Conservation (phyloP, 2,329 filamentous ascomycete species). For the Colletotrichum sp. region DNA sequence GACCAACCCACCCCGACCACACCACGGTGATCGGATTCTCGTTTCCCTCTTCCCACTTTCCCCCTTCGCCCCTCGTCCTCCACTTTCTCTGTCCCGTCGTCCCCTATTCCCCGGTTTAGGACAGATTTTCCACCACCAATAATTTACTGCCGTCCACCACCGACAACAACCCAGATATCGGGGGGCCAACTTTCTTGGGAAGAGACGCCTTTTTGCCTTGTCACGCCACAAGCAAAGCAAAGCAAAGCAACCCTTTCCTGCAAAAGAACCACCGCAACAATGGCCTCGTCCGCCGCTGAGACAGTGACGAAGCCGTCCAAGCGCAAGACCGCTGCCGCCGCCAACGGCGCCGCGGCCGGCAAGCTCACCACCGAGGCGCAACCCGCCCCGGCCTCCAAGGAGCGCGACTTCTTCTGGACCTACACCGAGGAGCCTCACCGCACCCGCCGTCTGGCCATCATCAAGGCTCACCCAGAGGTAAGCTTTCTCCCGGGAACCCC, state of each 20-base stretch:
- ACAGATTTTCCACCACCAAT: constrained; percentile 1
- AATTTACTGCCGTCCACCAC: neutral
- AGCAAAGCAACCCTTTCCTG: neutral
- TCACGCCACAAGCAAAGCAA: neutral
- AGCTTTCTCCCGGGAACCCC: constrained; percentile 1
- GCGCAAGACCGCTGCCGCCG: constrained; percentile 20
- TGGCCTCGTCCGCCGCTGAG: constrained; percentile 34
- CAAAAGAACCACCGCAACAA: constrained; percentile 6
- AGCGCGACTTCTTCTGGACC: constrained; percentile 91
- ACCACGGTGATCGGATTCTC: constrained; percentile 5
- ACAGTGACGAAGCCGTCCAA: constrained; percentile 37
- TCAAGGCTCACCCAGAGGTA: constrained; percentile 97
- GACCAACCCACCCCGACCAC: neutral
- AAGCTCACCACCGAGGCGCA: constrained; percentile 23
- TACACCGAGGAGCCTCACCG: constrained; percentile 98
- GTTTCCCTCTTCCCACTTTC: neutral
- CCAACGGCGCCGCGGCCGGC: constrained; percentile 27
- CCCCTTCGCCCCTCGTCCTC: neutral
- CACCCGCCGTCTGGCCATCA: constrained; percentile 88
- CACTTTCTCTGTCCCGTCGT: neutral
- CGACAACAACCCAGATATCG: neutral
- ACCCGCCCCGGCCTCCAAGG: constrained; percentile 45
- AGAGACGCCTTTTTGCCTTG: neutral
- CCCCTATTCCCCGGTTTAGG: neutral
- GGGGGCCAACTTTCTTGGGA: neutral